Conservation (phyloP, 2,329 filamentous ascomycete genomes). For the Ophiocordyceps camponoti-floridani region DNA sequence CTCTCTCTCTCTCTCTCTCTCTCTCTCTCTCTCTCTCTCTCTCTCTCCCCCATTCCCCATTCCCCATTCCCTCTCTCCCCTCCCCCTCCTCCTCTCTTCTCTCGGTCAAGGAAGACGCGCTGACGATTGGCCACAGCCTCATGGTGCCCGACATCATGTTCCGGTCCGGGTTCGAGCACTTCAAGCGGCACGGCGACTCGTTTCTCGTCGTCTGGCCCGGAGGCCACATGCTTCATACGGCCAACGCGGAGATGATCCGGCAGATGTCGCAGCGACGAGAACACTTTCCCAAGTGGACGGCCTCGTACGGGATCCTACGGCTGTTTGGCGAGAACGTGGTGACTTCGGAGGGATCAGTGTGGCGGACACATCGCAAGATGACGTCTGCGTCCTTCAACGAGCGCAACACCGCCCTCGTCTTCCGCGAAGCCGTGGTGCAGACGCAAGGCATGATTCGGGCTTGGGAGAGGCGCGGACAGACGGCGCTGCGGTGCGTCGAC, state of each 20-base stretch:
- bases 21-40: too few species aligned
- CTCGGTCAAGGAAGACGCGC: neutral
- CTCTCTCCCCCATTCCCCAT: too few species aligned
- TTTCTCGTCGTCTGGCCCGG: constrained; percentile 46
- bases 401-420: constrained; percentile 52
- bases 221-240: constrained; percentile 32
- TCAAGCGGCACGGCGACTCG: constrained; percentile 40
- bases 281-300: constrained; percentile 38
- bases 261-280: constrained; percentile 50
- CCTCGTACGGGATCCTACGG: constrained; percentile 16
- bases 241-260: constrained; percentile 45
- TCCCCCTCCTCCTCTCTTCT: neutral
- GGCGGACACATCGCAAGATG: constrained; percentile 57
- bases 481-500: constrained; percentile 36
- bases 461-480: constrained; percentile 26
- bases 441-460: constrained; percentile 39
- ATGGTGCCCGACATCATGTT: constrained; percentile 44
- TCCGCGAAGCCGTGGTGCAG: constrained; percentile 43
- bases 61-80: too few species aligned
- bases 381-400: constrained; percentile 60
- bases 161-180: constrained; percentile 35
- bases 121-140: constrained; percentile 18
- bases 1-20: neutral
- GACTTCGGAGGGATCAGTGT: constrained; percentile 48
- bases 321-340: constrained; percentile 54